A percentile compares a stretch with the other conserved stretches of the same genome.
Conservation (phyloP, 2,329 filamentous ascomycete genomes). For the Aspergillus amoenus region DNA sequence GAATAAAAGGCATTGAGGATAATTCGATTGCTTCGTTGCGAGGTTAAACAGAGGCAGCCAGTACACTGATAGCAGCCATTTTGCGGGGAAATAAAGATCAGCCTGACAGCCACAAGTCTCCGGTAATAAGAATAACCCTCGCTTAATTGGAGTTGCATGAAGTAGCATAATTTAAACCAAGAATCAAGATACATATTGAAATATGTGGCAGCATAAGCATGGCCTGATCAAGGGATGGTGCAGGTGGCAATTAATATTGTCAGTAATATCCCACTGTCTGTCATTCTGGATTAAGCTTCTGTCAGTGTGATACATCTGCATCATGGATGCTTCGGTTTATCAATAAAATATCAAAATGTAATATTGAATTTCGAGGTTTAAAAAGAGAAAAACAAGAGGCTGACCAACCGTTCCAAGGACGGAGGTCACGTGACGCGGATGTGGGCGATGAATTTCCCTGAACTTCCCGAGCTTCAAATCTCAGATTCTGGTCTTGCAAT, state of each 20-base stretch:
- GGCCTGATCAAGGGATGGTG: not conserved
- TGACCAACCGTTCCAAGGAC: not conserved
- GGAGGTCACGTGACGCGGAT: constrained; percentile 17
- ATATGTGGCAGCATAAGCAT: not conserved
- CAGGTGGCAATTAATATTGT: not conserved
- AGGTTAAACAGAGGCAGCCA: no score
- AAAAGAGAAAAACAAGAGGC: not conserved
- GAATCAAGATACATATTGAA: not conserved
- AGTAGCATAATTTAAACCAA: not conserved
- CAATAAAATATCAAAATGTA: not conserved
- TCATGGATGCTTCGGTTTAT: not conserved
- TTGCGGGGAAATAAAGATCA: not conserved
- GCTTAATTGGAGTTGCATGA: not conserved
- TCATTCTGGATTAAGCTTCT: not conserved
- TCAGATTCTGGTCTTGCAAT: constrained; percentile 39
- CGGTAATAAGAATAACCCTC: not conserved
- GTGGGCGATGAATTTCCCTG: constrained; percentile 32
- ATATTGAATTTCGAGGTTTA: not conserved
- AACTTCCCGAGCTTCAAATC: constrained; percentile 43
- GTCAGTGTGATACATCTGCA: not conserved
- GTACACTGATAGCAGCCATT: not conserved
- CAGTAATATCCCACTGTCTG: not conserved
- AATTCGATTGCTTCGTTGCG: not conserved
- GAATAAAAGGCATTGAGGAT: not conserved
- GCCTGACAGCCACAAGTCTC: not conserved